Percentiles rank a stretch among this genome's conserved stretches.
Evolutionary conservation across 768 basidiomycete species (phyloP).

Genomic region (Boletus sp.): DNA sequence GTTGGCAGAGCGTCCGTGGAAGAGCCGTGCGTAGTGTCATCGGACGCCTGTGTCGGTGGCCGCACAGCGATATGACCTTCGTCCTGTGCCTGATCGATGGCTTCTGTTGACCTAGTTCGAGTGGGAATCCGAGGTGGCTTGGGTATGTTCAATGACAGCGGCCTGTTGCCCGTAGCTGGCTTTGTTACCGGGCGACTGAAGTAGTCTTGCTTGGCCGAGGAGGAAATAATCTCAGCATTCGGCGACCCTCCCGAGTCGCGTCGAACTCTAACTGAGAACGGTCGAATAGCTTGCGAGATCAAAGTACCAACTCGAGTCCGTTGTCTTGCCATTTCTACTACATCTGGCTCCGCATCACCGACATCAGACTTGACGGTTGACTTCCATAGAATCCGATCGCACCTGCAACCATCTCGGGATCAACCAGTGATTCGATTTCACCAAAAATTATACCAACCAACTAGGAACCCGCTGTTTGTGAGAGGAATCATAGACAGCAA

Average conservation of each 20-base stretch:
- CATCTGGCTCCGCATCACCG: slow-evolving; percentile 39
- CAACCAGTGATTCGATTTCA: neutral
- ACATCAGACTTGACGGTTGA: slow-evolving; percentile 54
- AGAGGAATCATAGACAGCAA: slow-evolving; percentile 78
- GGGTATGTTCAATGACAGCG: slow-evolving; percentile 20
- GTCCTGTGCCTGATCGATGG: slow-evolving; percentile 13
- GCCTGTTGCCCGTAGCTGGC: slow-evolving; percentile 10
- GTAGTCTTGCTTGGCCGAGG: slow-evolving; percentile 19
- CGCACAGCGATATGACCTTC: slow-evolving; percentile 2
- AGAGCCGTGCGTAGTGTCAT: slow-evolving; percentile 16
- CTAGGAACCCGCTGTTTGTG: slow-evolving; percentile 80
- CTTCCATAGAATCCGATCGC: slow-evolving; percentile 83
- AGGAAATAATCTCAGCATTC: slow-evolving; percentile 20
- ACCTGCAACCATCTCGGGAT: slow-evolving; percentile 44
- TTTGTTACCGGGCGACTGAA: slow-evolving; percentile 19
- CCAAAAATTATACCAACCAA: slow-evolving; percentile 49
- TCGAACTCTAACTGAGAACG: slow-evolving; percentile 38
- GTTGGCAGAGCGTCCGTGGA: slow-evolving; percentile 7
- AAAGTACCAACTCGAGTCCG: slow-evolving; percentile 53
- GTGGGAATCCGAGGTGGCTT: slow-evolving; percentile 16
- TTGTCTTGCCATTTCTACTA: slow-evolving; percentile 29
- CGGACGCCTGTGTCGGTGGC: slow-evolving; percentile 7
- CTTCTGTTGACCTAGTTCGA: slow-evolving; percentile 29
- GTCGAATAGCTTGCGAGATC: slow-evolving; percentile 52
- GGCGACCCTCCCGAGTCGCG: slow-evolving; percentile 36